A percentile compares a stretch with the other conserved stretches of the same genome.
phyloP scores from a whole-genome alignment of 257 asterid species.

The Leonotis leonurus region DNA sequence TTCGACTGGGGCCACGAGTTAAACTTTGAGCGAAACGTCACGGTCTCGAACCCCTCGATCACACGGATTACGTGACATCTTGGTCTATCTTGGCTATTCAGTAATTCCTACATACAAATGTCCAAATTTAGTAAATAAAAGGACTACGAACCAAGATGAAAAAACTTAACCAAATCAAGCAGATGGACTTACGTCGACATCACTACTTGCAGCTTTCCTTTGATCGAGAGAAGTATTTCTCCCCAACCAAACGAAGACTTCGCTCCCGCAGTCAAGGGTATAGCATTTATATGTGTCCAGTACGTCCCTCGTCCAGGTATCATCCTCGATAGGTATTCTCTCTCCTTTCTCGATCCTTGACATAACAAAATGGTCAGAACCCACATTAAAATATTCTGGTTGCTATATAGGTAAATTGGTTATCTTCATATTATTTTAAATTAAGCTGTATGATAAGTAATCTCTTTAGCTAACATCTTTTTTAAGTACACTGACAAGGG shows the following conservation, averaged over 20 bases:
- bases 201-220: slow-evolving; percentile 83
- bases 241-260: slow-evolving; percentile 92
- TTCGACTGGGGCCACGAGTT: slow-evolving; percentile 79
- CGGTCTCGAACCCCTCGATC: slow-evolving; percentile 97
- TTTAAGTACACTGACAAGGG: neutral
- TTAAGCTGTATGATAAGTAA: neutral
- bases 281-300: slow-evolving; percentile 81
- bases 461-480: neutral
- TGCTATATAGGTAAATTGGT: neutral
- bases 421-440: neutral
- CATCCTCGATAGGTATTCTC: slow-evolving; percentile 59
- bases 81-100: slow-evolving; percentile 54
- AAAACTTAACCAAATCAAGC: slow-evolving; percentile 20
- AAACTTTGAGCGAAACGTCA: slow-evolving; percentile 72
- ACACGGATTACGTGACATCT: slow-evolving; percentile 62
- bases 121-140: slow-evolving; percentile 11
- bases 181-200: slow-evolving; percentile 65
- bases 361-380: neutral
- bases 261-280: slow-evolving; percentile 81
- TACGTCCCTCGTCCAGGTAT: slow-evolving; percentile 67
- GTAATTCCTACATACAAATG: slow-evolving; percentile 48
- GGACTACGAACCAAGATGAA: slow-evolving; percentile 7
- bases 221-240: slow-evolving; percentile 83
- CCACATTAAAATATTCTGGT: slow-evolving; percentile 1
- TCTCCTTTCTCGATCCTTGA: slow-evolving; percentile 66